A percentile compares a stretch with the other conserved stretches of the same genome.
These are phyloP conservation scores for Penicillium sp. DNA, from an alignment of 2,329 filamentous ascomycete species.

Conservation along the genomic window DNA sequence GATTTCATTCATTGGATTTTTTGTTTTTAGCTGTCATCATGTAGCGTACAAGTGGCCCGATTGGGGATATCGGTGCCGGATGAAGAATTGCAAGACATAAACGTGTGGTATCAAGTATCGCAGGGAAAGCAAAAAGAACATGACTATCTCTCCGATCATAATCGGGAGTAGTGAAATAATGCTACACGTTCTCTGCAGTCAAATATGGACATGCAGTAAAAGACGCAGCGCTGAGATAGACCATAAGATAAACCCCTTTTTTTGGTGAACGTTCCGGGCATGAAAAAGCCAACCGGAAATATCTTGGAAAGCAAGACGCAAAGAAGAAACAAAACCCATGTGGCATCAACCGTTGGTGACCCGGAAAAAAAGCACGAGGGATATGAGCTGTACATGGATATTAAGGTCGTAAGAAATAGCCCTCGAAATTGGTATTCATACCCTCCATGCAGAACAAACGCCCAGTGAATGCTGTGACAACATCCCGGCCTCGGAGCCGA, in stretches of 20 bases:
- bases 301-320: constrained; percentile 4
- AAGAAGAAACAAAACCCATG: constrained; percentile 12
- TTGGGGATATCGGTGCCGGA: not conserved
- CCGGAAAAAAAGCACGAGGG: constrained; percentile 8
- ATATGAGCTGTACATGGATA: constrained; percentile 29
- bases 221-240: constrained; percentile 13
- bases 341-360: constrained; percentile 14
- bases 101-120: constrained; percentile 28
- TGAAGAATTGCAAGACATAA: constrained; percentile 9
- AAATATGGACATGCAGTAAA: constrained; percentile 8
- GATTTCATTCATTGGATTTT: constrained; percentile 10
- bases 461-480: constrained; percentile 26
- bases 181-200: constrained; percentile 15
- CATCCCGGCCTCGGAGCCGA: constrained; percentile 11
- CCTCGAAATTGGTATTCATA: constrained; percentile 15
- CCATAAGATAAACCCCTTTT: constrained; percentile 13
- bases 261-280: constrained; percentile 11
- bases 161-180: constrained; percentile 7
- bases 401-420: constrained; percentile 20
- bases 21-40: constrained; percentile 6
- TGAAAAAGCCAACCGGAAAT: constrained; percentile 1
- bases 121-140: constrained; percentile 6
- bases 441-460: constrained; percentile 22
- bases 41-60: constrained; percentile 19
- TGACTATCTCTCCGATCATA: constrained; percentile 4